Base-by-base conservation (phyloP, 345 rosid species). In the Gossypium longicalyx region DNA sequence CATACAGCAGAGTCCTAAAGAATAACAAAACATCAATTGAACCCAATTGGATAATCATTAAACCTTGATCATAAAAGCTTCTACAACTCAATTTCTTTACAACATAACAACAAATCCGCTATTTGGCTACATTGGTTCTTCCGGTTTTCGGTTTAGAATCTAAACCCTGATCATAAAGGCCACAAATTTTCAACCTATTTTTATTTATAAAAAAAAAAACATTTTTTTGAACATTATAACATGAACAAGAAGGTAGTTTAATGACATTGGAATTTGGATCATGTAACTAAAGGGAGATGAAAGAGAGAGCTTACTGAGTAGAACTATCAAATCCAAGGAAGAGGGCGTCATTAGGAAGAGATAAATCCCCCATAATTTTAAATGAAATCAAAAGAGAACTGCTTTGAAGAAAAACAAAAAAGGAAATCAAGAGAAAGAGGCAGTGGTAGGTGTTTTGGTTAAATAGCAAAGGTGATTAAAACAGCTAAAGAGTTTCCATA, bases 291-390 rank as follows among this genome's bases (percentile, higher is more conserved):
- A 34, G 5, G 41, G 58, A 29, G 16, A 59, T 15, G 22, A 9
- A 27, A 54, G 19, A 49, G 27, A 38, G 74, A 82, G 84, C 60
- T 79, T 87, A 92, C 97, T 92, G 98, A 5, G 97, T 93, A 43
- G 99, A 95, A 80, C 92, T 84, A 63, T 95, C 99, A 77, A 95
- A 77, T 23, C 99, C 99, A 20, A 95, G 93, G 82, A 93, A 95
- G 59, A 93, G 84, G 56, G 96, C 85, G 76, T 81, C 98, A 0
- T 68, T 71, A 65, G 95, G 98, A 80, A 89, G 91, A 78, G 87
- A 78, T 3, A 69, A 65, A 77, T 84, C 85, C 57, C 73, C 89
- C 94, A 92, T 88, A 19, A 22, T 65, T 1, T 45, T 12, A 38
- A 54, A 12, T 2, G 74, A 70, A 70, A 53, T 52, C 38, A 34